Percentiles rank a stretch among this genome's conserved stretches.
These are phyloP conservation scores for Anthostomella pinea DNA, from an alignment of 2,329 filamentous ascomycete genomes.

Conservation along the genomic window DNA sequence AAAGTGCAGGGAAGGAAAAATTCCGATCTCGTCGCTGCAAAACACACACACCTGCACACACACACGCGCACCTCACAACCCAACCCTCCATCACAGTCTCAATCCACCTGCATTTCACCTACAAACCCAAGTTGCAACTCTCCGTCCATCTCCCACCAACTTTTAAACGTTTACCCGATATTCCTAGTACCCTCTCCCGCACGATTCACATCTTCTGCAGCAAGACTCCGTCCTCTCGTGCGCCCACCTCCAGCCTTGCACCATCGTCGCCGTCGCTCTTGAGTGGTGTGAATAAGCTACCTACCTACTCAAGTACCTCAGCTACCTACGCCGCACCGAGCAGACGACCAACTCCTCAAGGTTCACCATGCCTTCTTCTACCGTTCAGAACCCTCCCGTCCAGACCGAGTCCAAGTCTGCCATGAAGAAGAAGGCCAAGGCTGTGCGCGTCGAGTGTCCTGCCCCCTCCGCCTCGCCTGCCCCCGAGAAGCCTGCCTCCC, in stretches of 20 bases:
- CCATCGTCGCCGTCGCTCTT: background rate
- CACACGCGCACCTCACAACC: no score
- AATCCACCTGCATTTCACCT: background rate
- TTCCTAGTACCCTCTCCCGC: no score
- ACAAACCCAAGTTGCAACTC: background rate
- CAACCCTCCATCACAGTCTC: background rate
- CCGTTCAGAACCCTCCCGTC: constrained; percentile 61
- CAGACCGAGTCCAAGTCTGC: constrained; percentile 63
- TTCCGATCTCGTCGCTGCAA: constrained; percentile 17
- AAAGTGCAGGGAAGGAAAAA: constrained; percentile 6
- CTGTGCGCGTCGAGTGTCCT: constrained; percentile 52
- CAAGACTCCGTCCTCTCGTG: no score
- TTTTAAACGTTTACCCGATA: no score
- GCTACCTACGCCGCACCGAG: no score
- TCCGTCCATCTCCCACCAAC: background rate
- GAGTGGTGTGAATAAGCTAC: no score
- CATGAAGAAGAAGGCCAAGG: constrained; percentile 67
- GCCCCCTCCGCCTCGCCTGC: constrained; percentile 49
- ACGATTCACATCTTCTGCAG: no score
- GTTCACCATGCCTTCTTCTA: constrained; percentile 58
- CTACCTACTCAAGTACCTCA: constrained; percentile 2
- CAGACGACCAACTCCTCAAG: background rate
- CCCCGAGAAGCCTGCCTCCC: constrained; percentile 47
- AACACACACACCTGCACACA: no score
- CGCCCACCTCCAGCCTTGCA: no score